These are phyloP conservation scores for Camelina laxa DNA, from an alignment of 345 rosid genomes.

Conservation along the genomic window DNA sequence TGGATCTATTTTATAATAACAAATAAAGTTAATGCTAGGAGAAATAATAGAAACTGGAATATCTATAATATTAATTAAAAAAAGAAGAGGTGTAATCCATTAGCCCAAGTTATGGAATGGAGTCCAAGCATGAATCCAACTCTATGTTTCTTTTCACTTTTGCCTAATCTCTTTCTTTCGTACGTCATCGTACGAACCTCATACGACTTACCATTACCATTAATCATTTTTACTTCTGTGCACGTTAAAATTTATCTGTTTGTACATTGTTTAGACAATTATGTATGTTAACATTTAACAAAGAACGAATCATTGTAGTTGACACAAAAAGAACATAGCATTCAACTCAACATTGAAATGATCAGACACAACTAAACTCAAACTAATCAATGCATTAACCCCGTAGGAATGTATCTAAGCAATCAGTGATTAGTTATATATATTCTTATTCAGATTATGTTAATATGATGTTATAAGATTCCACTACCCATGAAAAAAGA, in stretches of 20 bases:
- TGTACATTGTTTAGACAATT: neutral
- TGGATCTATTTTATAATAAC: slow-evolving; percentile 3
- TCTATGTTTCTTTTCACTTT: slow-evolving; percentile 27
- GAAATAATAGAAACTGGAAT: slow-evolving; percentile 36
- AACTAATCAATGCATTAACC: no score
- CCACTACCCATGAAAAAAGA: slow-evolving; percentile 23
- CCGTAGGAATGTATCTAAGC: slow-evolving; percentile 16
- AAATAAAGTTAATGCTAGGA: slow-evolving; percentile 25
- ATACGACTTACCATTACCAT: slow-evolving; percentile 8
- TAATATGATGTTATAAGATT: slow-evolving; percentile 15
- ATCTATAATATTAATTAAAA: neutral
- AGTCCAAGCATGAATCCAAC: slow-evolving; percentile 49
- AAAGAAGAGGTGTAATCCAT: slow-evolving; percentile 45
- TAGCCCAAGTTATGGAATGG: slow-evolving; percentile 48
- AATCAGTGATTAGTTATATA: slow-evolving; percentile 1
- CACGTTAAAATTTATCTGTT: neutral
- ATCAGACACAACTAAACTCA: neutral
- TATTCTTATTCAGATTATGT: neutral
- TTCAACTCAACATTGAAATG: neutral
- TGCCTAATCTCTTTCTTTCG: slow-evolving; percentile 31
- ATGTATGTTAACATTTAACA: no score
- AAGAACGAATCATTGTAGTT: neutral
- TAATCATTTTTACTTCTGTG: slow-evolving; percentile 7
- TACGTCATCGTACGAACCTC: slow-evolving; percentile 41
- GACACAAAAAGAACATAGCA: neutral